A percentile compares a stretch with the other conserved stretches of the same genome.
Conservation (phyloP, 1,139 yeast genomes). For the Yamadazyma atlantica region DNA sequence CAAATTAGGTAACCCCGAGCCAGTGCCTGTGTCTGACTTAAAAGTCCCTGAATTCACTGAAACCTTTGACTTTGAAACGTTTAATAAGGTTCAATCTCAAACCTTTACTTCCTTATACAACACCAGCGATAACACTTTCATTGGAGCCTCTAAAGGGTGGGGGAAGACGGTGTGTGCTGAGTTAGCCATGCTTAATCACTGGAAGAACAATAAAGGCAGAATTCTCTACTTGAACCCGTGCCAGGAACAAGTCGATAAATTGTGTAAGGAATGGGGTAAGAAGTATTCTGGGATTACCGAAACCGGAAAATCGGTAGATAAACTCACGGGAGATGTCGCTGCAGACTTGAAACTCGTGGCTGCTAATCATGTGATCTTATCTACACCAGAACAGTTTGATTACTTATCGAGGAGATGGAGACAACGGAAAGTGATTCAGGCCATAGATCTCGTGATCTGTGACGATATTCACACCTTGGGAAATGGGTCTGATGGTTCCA, state of each 20-base stretch:
- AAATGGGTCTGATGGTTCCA: conserved; percentile 50
- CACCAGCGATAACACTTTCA: conserved; percentile 56
- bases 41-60: conserved; percentile 45
- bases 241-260: conserved; percentile 51
- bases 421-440: conserved; percentile 65
- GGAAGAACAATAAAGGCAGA: conserved; percentile 59
- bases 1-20: conserved; percentile 34
- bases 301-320: conserved; percentile 47
- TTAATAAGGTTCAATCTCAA: conserved; percentile 77
- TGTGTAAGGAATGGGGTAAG: conserved; percentile 51
- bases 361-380: conserved; percentile 63
- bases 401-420: conserved; percentile 78
- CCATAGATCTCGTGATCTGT: conserved; percentile 64
- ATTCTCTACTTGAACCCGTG: conserved; percentile 68
- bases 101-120: conserved; percentile 60
- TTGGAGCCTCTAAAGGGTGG: conserved; percentile 73
- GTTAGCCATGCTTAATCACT: conserved; percentile 67
- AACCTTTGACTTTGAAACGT: conserved; percentile 46
- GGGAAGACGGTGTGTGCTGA: conserved; percentile 78
- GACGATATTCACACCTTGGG: conserved; percentile 81
- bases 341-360: conserved; percentile 57
- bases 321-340: conserved; percentile 62
- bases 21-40: conserved; percentile 49
- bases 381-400: conserved; percentile 82
- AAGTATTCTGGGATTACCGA: conserved; percentile 39